Base-by-base conservation (phyloP, 257 asterid species). In the Fraxinus anomala region DNA sequence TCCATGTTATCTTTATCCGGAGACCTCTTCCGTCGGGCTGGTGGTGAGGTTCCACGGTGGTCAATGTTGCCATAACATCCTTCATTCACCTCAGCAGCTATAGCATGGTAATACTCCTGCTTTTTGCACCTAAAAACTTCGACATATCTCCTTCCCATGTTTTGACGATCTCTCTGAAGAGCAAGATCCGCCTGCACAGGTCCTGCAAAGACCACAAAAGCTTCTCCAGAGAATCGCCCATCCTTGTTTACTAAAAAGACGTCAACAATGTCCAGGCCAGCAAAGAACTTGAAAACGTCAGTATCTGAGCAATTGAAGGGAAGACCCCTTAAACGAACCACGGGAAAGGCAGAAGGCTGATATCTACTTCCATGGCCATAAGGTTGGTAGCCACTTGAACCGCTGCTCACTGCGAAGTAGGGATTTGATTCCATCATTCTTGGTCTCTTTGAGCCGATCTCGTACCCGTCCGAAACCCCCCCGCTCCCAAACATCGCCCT, bases 381-480 rank as follows among this genome's bases (percentile, higher is more conserved):
- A 2, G 80, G 78, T 72, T 82, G 95, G 73, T 86, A 86, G 68
- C 89, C 81, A 82, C 90, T 83, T 54, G 94, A 85, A 87, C 92
- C 82, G 88, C 90, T 86, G 91, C 89, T 88, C 91, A 91, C 98
- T 91, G 96, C 96, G 90, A 96, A 92, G 98, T 96, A 96, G 93
- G 97, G 96, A 91, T 88, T 93, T 77, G 99, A 89, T 84, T 96
- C 99, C 97, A 86, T 93, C 97, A 96, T 87, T 96, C 99, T 93
- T 91, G 98, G 99, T 91, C 99, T 91, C 99, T 96, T 96, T 91
- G 99, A 93, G 94, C 98, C 96, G 92, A 96, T 89, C 97, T 84
- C 94, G 97, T 91, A 96, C 94, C 97, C 96, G 90, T 93, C 98
- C 82, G 97, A 91, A 87, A 90, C 92, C 98, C 97, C 99, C 97